These are phyloP conservation scores for Botryotinia convoluta DNA, from an alignment of 2,329 filamentous ascomycete species.

Conservation along the genomic window DNA sequence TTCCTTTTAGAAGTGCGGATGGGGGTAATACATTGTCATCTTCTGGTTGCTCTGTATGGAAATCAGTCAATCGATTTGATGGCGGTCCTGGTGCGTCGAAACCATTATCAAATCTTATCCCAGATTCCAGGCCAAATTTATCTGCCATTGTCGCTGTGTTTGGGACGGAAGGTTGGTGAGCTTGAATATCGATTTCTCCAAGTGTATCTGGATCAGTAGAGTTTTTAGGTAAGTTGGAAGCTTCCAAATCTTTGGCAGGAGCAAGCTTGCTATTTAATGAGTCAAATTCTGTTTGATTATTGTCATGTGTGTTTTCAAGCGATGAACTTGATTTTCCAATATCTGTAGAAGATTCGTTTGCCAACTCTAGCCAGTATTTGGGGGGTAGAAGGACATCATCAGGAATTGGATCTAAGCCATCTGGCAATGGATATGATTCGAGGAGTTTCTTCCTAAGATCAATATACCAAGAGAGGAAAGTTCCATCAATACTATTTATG, in stretches of 20 bases:
- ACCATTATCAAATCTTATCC: not conserved
- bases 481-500: slow-evolving; percentile 67
- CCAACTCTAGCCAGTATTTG: slow-evolving; percentile 38
- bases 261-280: not conserved
- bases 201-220: not conserved
- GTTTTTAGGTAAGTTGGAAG: not conserved
- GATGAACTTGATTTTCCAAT: not conserved
- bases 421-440: slow-evolving; percentile 65
- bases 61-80: not conserved
- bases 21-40: not conserved
- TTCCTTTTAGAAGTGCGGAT: not conserved
- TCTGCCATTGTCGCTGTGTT: not conserved
- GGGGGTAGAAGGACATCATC: slow-evolving; percentile 72
- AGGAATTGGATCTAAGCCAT: slow-evolving; percentile 66
- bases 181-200: not conserved
- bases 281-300: not conserved
- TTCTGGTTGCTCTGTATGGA: not conserved
- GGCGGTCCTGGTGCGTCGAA: not conserved
- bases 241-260: not conserved
- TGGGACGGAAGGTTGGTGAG: not conserved
- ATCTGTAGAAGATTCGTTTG: not conserved
- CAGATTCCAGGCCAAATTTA: not conserved
- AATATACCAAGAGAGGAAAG: slow-evolving; percentile 74
- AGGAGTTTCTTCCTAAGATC: slow-evolving; percentile 66
- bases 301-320: not conserved